Evolutionary conservation across 2,329 filamentous ascomycete genomes (phyloP).

Genomic region (Cytospora chrysosperma): DNA sequence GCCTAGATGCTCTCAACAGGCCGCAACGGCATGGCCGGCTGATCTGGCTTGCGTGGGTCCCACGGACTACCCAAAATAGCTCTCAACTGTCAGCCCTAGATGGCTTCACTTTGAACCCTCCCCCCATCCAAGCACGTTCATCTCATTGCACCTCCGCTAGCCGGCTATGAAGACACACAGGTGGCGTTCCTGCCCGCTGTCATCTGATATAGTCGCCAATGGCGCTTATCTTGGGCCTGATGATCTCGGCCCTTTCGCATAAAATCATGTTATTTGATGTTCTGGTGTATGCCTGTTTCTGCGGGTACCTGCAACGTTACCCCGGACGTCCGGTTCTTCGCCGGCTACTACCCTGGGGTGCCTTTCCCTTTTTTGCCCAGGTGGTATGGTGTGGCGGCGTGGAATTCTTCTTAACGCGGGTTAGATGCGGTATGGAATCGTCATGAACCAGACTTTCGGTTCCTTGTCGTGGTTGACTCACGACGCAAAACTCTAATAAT

Average conservation of each 20-base stretch:
- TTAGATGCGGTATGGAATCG: not conserved
- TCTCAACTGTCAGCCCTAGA: constrained; percentile 3
- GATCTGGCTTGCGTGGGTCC: not conserved
- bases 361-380: not conserved
- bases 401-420: not conserved
- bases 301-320: constrained; percentile 3
- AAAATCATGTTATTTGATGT: constrained; percentile 3
- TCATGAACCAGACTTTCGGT: not conserved
- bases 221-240: not conserved
- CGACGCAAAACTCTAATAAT: not conserved
- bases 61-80: constrained; percentile 6
- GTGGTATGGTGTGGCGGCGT: not conserved
- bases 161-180: not conserved
- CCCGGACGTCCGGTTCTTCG: constrained; percentile 14
- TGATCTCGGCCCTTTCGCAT: not conserved
- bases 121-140: not conserved
- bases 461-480: not conserved
- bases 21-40: not conserved
- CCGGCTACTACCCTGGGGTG: not conserved
- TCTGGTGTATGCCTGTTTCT: not conserved
- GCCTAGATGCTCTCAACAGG: not conserved
- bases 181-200: not conserved
- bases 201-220: not conserved
- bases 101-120: not conserved
- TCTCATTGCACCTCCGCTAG: not conserved